Evolutionary conservation across 2,329 filamentous ascomycete genomes (phyloP).

Genomic region (Fusarium fracticaudum): DNA sequence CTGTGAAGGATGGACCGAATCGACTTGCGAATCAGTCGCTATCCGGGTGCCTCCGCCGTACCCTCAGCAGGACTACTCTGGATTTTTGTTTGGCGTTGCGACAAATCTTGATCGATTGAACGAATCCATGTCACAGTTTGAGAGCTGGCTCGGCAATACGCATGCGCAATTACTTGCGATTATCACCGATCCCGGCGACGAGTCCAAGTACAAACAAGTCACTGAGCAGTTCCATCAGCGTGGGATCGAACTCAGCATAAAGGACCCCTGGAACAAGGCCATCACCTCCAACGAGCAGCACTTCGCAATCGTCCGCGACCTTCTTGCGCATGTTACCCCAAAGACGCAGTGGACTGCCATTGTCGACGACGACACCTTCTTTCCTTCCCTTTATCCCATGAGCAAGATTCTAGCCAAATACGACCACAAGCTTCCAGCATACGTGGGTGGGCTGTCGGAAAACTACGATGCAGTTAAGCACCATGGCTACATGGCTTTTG

Average conservation of each 20-base stretch:
- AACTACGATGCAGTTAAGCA: constrained; percentile 60
- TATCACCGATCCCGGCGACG: constrained; percentile 55
- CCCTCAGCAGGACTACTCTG: constrained; percentile 54
- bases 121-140: constrained; percentile 60
- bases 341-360: constrained; percentile 65
- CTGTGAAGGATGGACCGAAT: constrained; percentile 38
- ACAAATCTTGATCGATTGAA: constrained; percentile 61
- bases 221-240: constrained; percentile 42
- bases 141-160: constrained; percentile 65
- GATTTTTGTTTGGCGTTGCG: constrained; percentile 67
- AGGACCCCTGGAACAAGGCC: constrained; percentile 46
- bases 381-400: constrained; percentile 63
- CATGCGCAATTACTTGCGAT: constrained; percentile 62
- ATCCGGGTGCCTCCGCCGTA: constrained; percentile 58
- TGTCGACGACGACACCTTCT: constrained; percentile 73
- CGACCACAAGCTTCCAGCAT: constrained; percentile 59
- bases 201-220: constrained; percentile 42
- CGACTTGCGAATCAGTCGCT: constrained; percentile 54
- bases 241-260: constrained; percentile 49
- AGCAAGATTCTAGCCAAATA: constrained; percentile 57
- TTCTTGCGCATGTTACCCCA: constrained; percentile 55
- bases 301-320: constrained; percentile 63
- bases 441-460: constrained; percentile 68
- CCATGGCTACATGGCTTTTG: constrained; percentile 69
- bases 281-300: constrained; percentile 63